These are phyloP conservation scores for Rhypophila decipiens DNA, from an alignment of 495 filamentous ascomycete genomes.

Conservation along the genomic window DNA sequence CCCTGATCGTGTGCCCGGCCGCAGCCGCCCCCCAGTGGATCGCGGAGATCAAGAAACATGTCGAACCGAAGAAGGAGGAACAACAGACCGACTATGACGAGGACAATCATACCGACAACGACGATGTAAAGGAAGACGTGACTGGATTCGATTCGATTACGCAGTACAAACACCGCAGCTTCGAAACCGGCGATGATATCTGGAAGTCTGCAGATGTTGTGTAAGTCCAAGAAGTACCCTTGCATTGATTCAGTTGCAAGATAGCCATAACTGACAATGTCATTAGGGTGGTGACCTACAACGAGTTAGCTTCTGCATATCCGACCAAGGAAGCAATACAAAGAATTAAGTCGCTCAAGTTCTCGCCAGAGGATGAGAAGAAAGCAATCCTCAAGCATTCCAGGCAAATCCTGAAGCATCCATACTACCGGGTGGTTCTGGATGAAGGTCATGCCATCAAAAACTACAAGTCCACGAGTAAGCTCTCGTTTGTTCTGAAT, in stretches of 20 bases:
- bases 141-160: no score
- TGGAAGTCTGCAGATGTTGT: no score
- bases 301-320: not conserved
- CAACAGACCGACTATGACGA: no score
- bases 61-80: no score
- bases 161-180: not conserved
- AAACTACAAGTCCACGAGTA: not conserved
- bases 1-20: constrained; percentile 59
- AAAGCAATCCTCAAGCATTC: not conserved
- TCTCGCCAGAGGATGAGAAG: not conserved
- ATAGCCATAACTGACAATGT: no score
- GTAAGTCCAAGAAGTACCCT: no score
- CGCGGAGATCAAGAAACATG: constrained; percentile 53
- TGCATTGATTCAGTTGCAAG: no score
- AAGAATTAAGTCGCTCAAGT: not conserved
- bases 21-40: constrained; percentile 65
- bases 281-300: not conserved
- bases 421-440: not conserved
- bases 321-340: not conserved
- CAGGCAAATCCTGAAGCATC: not conserved
- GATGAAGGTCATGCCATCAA: not conserved
- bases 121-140: no score
- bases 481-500: not conserved
- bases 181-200: not conserved
- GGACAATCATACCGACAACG: no score